phyloP scores from a whole-genome alignment of 768 basidiomycete genomes.

The Lactarius pseudohatsudake region DNA sequence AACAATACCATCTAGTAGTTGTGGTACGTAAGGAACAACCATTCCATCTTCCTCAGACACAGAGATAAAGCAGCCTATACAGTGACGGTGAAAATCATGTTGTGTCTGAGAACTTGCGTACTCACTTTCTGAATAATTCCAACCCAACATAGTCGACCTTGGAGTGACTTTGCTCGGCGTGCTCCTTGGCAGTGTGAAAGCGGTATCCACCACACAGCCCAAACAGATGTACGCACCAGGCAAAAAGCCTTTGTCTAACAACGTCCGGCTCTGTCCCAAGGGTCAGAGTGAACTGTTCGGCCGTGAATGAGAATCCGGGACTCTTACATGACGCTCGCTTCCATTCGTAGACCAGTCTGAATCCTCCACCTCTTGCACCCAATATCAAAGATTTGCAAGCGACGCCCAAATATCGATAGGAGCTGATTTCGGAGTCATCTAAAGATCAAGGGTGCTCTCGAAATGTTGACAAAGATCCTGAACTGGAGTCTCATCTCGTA shows the following conservation, averaged over 20 bases:
- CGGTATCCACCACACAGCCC: background rate
- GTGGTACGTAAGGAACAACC: background rate
- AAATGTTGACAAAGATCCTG: background rate
- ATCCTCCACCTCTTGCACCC: background rate
- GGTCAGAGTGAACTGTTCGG: background rate
- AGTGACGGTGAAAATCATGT: background rate
- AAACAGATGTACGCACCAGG: background rate
- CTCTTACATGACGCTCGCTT: background rate
- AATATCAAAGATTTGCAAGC: background rate
- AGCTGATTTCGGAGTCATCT: background rate
- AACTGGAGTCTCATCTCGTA: background rate
- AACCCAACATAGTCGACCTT: background rate
- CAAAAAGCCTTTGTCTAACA: background rate
- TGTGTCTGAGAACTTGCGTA: too few relatives aligned
- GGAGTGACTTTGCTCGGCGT: background rate
- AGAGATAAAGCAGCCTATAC: background rate
- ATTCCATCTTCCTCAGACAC: conserved; percentile 2
- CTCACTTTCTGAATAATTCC: conserved; percentile 3
- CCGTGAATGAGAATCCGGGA: background rate
- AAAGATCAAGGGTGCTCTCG: background rate
- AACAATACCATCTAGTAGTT: background rate
- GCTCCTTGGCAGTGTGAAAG: background rate
- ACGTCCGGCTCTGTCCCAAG: background rate
- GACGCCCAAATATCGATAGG: background rate
- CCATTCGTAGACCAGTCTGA: background rate